phyloP scores from a whole-genome alignment of 2,329 filamentous ascomycete genomes.

The Chrysosporium keratinophilum region DNA sequence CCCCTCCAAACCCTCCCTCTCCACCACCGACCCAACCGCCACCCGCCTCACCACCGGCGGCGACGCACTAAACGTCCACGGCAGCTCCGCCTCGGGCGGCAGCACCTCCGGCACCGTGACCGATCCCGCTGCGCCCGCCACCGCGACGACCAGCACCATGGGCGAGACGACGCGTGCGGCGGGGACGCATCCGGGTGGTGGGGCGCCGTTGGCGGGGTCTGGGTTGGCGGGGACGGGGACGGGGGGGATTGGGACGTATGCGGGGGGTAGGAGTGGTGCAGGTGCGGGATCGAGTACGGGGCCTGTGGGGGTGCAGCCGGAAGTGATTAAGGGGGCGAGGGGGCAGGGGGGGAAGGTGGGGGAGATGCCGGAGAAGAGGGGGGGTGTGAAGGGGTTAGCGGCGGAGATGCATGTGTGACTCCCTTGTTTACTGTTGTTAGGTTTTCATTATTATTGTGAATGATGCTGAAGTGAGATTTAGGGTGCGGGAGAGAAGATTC shows the following conservation, averaged over 20 bases:
- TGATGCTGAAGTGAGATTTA: not conserved
- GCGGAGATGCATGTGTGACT: constrained; percentile 7
- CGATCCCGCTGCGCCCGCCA: not conserved
- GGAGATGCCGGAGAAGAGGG: not conserved
- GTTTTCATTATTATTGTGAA: not conserved
- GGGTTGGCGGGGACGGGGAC: not conserved
- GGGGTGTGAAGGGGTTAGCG: not conserved
- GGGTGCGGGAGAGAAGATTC: constrained; percentile 7
- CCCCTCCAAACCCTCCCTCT: constrained; percentile 2
- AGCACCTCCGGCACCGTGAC: not conserved
- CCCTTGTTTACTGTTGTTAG: not conserved
- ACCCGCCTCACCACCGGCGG: constrained; percentile 6
- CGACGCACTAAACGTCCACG: constrained; percentile 2
- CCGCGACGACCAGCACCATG: not conserved
- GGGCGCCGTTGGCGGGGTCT: not conserved
- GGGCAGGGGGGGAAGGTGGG: not conserved
- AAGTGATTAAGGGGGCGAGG: too few relatives aligned
- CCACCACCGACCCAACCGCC: not conserved
- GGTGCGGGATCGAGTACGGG: constrained; percentile 1
- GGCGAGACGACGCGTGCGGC: not conserved
- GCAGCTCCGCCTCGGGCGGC: not conserved
- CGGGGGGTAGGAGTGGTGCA: not conserved
- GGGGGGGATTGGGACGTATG: not conserved
- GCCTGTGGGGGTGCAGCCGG: not conserved
- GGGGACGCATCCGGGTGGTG: not conserved